Evolutionary conservation across 2,329 filamentous ascomycete genomes (phyloP).

Genomic region (Colletotrichum sp.): DNA sequence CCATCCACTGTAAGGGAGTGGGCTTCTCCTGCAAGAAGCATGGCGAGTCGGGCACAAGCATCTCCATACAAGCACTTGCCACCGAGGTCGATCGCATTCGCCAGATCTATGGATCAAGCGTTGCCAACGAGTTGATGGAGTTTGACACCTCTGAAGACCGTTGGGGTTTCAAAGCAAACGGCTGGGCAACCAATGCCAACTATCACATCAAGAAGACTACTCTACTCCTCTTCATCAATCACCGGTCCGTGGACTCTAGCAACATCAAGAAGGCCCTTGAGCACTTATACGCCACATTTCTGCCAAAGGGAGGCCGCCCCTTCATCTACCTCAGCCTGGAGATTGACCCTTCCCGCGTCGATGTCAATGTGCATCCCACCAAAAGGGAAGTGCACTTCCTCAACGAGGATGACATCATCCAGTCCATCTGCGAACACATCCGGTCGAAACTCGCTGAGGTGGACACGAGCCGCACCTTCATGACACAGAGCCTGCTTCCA

Average conservation of each 20-base stretch:
- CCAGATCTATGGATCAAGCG: constrained; percentile 82
- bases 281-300: constrained; percentile 83
- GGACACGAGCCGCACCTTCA: constrained; percentile 91
- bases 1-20: constrained; percentile 89
- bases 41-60: constrained; percentile 81
- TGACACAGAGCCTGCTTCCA: constrained; percentile 89
- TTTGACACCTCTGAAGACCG: constrained; percentile 74
- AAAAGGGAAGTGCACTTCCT: constrained; percentile 97
- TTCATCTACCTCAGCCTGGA: constrained; percentile 93
- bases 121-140: constrained; percentile 87
- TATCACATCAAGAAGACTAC: constrained; percentile 91
- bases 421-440: constrained; percentile 82
- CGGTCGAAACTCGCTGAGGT: constrained; percentile 80
- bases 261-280: constrained; percentile 89
- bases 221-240: constrained; percentile 93
- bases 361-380: constrained; percentile 97
- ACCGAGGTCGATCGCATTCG: constrained; percentile 83
- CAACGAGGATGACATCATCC: constrained; percentile 95
- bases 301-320: constrained; percentile 93
- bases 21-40: constrained; percentile 97
- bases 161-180: constrained; percentile 84
- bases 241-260: constrained; percentile 89
- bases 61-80: constrained; percentile 78
- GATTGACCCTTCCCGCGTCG: constrained; percentile 89
- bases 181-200: constrained; percentile 90